These are phyloP conservation scores for Penicillium taxi DNA, from an alignment of 495 filamentous ascomycete genomes.

Conservation along the genomic window DNA sequence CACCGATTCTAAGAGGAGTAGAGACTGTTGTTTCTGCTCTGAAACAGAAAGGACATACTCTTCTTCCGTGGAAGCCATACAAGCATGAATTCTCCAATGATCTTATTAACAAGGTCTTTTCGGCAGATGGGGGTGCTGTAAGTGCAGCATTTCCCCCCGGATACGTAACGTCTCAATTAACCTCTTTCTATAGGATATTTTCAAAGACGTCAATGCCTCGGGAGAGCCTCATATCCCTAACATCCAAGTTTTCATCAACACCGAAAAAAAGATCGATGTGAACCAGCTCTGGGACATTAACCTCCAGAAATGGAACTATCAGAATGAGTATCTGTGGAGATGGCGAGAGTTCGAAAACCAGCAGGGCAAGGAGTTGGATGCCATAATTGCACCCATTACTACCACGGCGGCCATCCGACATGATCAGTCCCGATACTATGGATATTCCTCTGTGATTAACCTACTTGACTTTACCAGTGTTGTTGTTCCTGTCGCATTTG, in stretches of 20 bases:
- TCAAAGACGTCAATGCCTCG: slow-evolving; percentile 29
- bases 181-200: slow-evolving; percentile 19
- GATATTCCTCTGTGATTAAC: slow-evolving; percentile 35
- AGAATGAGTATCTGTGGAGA: slow-evolving; percentile 29
- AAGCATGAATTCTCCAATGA: slow-evolving; percentile 26
- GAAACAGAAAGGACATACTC: slow-evolving; percentile 29
- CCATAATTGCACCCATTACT: slow-evolving; percentile 47
- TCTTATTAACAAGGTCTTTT: slow-evolving; percentile 31
- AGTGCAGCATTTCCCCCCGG: not conserved
- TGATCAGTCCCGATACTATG: slow-evolving; percentile 27
- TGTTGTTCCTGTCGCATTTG: slow-evolving; percentile 42
- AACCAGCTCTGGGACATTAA: slow-evolving; percentile 30
- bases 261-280: slow-evolving; percentile 19
- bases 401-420: slow-evolving; percentile 30
- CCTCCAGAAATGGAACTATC: slow-evolving; percentile 30
- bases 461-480: slow-evolving; percentile 37
- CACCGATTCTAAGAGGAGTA: slow-evolving; percentile 34
- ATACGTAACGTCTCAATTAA: not conserved
- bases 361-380: slow-evolving; percentile 25
- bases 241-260: slow-evolving; percentile 32
- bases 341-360: slow-evolving; percentile 24
- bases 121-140: slow-evolving; percentile 30
- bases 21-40: slow-evolving; percentile 28
- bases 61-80: slow-evolving; percentile 35
- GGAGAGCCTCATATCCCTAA: slow-evolving; percentile 41